These are phyloP conservation scores for Russula griseocarnosa DNA, from an alignment of 768 basidiomycete genomes.

Conservation along the genomic window DNA sequence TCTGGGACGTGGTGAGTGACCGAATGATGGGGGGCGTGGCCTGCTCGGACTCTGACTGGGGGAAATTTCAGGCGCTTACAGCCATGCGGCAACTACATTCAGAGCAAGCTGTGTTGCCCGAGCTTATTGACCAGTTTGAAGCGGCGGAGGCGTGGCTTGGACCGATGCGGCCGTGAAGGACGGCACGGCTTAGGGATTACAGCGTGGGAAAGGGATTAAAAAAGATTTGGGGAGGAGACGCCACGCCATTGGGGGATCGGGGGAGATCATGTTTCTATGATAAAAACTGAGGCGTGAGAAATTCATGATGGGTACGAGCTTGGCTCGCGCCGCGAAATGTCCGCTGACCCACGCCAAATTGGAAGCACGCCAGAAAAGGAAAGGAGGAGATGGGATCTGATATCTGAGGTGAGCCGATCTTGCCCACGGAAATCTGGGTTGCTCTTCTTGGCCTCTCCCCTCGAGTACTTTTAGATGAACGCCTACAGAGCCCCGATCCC, in stretches of 20 bases:
- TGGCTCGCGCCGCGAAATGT: constrained; percentile 30
- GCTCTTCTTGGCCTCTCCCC: constrained; percentile 28
- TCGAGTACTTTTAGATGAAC: constrained; percentile 21
- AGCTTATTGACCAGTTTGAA: constrained; percentile 94
- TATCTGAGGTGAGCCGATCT: constrained; percentile 28
- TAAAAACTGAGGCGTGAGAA: constrained; percentile 14
- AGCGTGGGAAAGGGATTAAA: constrained; percentile 2
- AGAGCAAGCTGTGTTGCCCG: constrained; percentile 74
- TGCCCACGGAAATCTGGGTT: constrained; percentile 16
- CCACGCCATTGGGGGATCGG: constrained; percentile 12
- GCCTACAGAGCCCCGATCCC: constrained; percentile 17
- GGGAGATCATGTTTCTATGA: constrained; percentile 15
- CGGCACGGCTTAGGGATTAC: constrained; percentile 7
- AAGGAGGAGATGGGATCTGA: constrained; percentile 24
- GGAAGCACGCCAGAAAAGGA: constrained; percentile 18
- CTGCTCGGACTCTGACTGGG: constrained; percentile 22
- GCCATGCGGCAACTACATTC: constrained; percentile 88
- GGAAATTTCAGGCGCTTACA: constrained; percentile 58
- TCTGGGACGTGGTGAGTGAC: constrained; percentile 96
- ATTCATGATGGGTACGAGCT: not conserved
- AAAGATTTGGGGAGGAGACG: constrained; percentile 15
- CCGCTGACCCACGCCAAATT: constrained; percentile 29
- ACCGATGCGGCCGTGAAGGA: constrained; percentile 76
- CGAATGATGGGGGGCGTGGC: constrained; percentile 16
- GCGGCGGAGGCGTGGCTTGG: constrained; percentile 90